These are phyloP conservation scores for Lasiodiplodia sp. DNA, from an alignment of 2,329 filamentous ascomycete genomes.

Conservation along the genomic window DNA sequence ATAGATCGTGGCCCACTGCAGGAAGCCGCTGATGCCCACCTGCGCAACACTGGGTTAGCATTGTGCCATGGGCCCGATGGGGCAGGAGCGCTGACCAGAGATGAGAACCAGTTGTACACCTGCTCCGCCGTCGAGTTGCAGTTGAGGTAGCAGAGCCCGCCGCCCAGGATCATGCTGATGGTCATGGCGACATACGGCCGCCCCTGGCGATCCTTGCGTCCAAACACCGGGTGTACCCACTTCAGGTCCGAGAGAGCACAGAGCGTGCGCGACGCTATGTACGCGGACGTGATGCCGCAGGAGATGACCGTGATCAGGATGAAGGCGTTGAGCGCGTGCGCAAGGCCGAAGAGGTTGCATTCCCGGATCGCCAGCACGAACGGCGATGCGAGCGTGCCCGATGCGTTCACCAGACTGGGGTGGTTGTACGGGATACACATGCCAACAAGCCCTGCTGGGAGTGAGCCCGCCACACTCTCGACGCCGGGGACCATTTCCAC, in stretches of 20 bases:
- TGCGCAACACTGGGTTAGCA: conserved; percentile 30
- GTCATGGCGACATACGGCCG: conserved; percentile 38
- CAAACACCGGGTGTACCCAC: conserved; percentile 29
- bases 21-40: conserved; percentile 43
- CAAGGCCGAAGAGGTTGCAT: conserved; percentile 52
- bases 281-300: conserved; percentile 40
- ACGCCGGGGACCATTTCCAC: background rate
- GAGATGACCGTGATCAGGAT: conserved; percentile 34
- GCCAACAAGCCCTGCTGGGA: conserved; percentile 53
- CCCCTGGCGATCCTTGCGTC: conserved; percentile 29
- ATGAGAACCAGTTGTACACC: conserved; percentile 58
- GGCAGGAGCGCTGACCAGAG: conserved; percentile 54
- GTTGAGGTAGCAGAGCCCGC: conserved; percentile 51
- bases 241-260: conserved; percentile 24
- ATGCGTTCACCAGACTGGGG: conserved; percentile 53
- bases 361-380: conserved; percentile 60
- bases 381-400: conserved; percentile 62
- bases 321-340: conserved; percentile 37
- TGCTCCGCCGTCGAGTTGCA: conserved; percentile 49
- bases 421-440: conserved; percentile 63
- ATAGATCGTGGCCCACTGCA: conserved; percentile 45
- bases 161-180: conserved; percentile 40
- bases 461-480: background rate
- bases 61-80: conserved; percentile 12
- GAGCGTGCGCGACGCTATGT: conserved; percentile 31